These are phyloP conservation scores for Entomophthora muscae DNA, from an alignment of 371 early-diverging fungal genomes.

Conservation along the genomic window DNA sequence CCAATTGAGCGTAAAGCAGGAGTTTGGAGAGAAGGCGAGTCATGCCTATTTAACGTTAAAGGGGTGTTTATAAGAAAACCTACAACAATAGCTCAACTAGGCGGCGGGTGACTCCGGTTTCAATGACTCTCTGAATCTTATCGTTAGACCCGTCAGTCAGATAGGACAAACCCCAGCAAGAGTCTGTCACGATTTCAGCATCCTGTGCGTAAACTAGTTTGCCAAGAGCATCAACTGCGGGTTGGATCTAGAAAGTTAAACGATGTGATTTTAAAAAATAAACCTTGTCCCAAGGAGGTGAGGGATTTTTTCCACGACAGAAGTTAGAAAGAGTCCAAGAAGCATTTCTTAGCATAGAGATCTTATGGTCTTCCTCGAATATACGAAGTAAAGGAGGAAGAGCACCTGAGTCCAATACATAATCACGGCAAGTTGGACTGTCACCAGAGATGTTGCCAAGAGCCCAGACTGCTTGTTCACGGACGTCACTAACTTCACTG, in stretches of 20 bases:
- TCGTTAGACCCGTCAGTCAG: conserved; percentile 91
- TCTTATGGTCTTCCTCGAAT: conserved; percentile 68
- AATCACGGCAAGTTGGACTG: conserved; percentile 86
- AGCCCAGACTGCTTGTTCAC: conserved; percentile 99
- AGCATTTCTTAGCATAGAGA: conserved; percentile 92
- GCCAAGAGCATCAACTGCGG: conserved; percentile 76
- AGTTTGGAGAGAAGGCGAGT: conserved; percentile 74
- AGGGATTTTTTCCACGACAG: conserved; percentile 96
- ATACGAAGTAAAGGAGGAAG: conserved; percentile 66
- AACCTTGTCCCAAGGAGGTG: conserved; percentile 78
- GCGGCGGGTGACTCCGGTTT: conserved; percentile 84
- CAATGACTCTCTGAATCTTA: conserved; percentile 91
- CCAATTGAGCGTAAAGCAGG: conserved; percentile 97
- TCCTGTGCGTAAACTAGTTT: conserved; percentile 79
- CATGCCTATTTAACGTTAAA: conserved; percentile 23
- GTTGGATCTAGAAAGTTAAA: conserved; percentile 35
- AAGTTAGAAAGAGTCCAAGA: conserved; percentile 99
- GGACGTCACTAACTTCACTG: conserved; percentile 75
- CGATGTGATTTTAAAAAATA: conserved; percentile 8
- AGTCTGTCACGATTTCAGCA: conserved; percentile 93
- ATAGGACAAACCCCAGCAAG: conserved; percentile 99
- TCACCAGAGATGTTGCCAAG: conserved; percentile 99
- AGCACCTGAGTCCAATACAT: conserved; percentile 72
- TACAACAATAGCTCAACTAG: conserved; percentile 79
- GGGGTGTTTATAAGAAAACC: neutral